These are phyloP conservation scores for Striga hermonthica DNA, from an alignment of 305 asterid genomes.

Conservation along the genomic window DNA sequence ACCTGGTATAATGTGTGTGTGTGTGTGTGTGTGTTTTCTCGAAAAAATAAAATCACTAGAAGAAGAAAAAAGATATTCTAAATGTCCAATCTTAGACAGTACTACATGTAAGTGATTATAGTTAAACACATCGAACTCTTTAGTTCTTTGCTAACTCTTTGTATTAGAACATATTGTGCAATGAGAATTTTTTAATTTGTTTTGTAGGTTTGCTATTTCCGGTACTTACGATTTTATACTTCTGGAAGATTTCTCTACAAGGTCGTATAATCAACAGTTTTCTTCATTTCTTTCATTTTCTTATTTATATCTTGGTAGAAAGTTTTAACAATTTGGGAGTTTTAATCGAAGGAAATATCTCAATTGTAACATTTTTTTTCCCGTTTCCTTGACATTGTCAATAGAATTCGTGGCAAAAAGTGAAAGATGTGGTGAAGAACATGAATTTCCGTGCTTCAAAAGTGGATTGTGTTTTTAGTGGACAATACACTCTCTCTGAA, in stretches of 20 bases:
- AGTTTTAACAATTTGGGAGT: not conserved
- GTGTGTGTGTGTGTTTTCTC: not conserved
- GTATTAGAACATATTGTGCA: not conserved
- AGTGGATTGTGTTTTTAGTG: slow-evolving; percentile 64
- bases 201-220: slow-evolving; percentile 85
- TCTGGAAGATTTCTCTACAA: slow-evolving; percentile 91
- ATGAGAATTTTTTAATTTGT: slow-evolving; percentile 11
- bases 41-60: too few relatives aligned
- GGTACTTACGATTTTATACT: slow-evolving; percentile 86
- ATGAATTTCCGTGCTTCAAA: slow-evolving; percentile 70
- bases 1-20: not conserved
- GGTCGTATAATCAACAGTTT: slow-evolving; percentile 39
- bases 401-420: slow-evolving; percentile 81
- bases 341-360: slow-evolving; percentile 11
- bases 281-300: not conserved
- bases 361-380: not conserved
- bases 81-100: too few relatives aligned
- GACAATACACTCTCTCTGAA: slow-evolving; percentile 75
- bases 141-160: too few relatives aligned
- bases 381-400: slow-evolving; percentile 19
- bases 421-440: slow-evolving; percentile 74
- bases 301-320: too few relatives aligned
- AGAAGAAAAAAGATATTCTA: too few relatives aligned
- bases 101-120: too few relatives aligned
- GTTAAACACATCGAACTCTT: too few relatives aligned